Evolutionary conservation across 2,329 filamentous ascomycete species (phyloP).

Genomic region (Verticillium zaregamsianum): DNA sequence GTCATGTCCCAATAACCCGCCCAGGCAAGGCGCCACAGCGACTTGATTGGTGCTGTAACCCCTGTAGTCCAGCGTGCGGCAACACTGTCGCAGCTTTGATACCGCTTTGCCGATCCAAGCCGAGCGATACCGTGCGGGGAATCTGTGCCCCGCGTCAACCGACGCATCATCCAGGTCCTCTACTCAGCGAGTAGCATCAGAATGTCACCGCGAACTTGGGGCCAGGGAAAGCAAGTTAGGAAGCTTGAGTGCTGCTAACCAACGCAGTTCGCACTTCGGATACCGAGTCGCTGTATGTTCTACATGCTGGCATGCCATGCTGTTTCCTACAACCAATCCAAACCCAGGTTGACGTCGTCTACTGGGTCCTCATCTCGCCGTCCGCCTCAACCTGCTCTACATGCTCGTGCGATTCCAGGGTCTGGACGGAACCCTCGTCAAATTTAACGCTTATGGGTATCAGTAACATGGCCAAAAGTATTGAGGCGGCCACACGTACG

Average conservation of each 20-base stretch:
- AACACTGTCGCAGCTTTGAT: neutral
- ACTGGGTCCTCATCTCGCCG: slow-evolving; percentile 67
- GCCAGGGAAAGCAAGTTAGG: neutral
- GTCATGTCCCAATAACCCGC: neutral
- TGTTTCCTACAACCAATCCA: neutral
- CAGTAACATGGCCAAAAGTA: neutral
- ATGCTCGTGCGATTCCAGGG: slow-evolving; percentile 65
- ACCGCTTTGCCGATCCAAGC: neutral
- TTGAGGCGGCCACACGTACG: slow-evolving; percentile 54
- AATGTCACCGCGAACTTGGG: neutral
- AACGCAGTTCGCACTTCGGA: neutral
- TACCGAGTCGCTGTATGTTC: neutral
- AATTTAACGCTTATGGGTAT: slow-evolving; percentile 61
- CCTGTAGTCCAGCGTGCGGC: neutral
- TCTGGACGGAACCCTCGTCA: slow-evolving; percentile 59
- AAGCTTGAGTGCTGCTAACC: neutral
- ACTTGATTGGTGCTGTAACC: neutral
- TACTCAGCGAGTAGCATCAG: neutral
- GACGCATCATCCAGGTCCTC: neutral
- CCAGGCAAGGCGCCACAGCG: neutral
- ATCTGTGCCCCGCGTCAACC: neutral
- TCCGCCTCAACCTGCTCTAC: slow-evolving; percentile 75
- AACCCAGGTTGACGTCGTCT: slow-evolving; percentile 21
- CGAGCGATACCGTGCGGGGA: neutral
- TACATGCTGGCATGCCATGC: neutral